Conservation (phyloP, 768 basidiomycete species). For the Russula lepida region DNA sequence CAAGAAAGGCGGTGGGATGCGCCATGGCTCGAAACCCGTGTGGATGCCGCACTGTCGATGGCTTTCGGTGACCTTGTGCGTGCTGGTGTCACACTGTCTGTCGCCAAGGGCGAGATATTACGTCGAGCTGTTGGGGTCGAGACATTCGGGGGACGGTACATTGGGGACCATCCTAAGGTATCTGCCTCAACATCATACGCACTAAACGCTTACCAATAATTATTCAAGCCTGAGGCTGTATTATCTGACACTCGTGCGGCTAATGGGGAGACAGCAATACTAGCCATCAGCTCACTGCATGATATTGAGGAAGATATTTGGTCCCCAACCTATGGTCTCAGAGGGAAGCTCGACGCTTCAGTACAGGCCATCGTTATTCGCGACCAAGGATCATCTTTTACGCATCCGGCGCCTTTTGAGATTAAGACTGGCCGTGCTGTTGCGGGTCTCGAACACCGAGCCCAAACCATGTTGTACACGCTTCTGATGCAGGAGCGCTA, state of each 20-base stretch:
- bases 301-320: conserved; percentile 97
- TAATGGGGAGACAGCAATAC: conserved; percentile 39
- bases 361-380: conserved; percentile 56
- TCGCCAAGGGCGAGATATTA: conserved; percentile 57
- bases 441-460: conserved; percentile 85
- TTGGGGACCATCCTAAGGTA: conserved; percentile 59
- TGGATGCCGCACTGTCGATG: conserved; percentile 45
- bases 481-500: conserved; percentile 88
- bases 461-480: conserved; percentile 97
- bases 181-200: conserved; percentile 1
- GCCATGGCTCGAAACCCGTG: conserved; percentile 48
- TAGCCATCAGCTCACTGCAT: conserved; percentile 69
- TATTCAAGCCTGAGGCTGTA: conserved; percentile 47
- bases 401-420: conserved; percentile 69
- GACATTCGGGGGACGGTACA: conserved; percentile 58
- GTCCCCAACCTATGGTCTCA: conserved; percentile 90
- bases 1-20: conserved; percentile 53
- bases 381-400: conserved; percentile 23
- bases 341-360: conserved; percentile 92
- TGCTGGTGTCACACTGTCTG: conserved; percentile 47
- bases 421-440: conserved; percentile 87
- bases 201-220: conserved; percentile 1
- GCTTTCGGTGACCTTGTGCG: conserved; percentile 55
- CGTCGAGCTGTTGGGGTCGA: conserved; percentile 55
- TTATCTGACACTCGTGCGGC: conserved; percentile 59